These are phyloP conservation scores for Komagataella pseudopastoris DNA, from an alignment of 805 yeast species.

Conservation along the genomic window DNA sequence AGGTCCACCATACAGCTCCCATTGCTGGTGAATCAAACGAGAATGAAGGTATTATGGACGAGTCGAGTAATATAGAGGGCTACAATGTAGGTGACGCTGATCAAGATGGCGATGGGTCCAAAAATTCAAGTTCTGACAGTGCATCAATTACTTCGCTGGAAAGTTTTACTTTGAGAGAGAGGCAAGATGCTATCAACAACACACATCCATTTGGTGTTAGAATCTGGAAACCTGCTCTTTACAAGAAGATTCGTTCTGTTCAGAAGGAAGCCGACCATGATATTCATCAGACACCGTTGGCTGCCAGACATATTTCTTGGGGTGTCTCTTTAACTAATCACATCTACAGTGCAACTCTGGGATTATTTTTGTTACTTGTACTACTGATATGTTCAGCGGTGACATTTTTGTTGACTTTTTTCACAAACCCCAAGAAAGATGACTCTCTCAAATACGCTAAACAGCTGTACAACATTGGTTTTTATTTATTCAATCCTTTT, in stretches of 20 bases:
- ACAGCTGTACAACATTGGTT: slow-evolving; percentile 46
- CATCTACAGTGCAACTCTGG: slow-evolving; percentile 66
- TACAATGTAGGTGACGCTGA: slow-evolving; percentile 7
- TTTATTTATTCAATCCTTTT: slow-evolving; percentile 74
- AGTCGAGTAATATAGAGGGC: slow-evolving; percentile 5
- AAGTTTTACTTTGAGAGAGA: slow-evolving; percentile 76
- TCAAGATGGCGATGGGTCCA: slow-evolving; percentile 5
- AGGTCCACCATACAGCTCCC: not conserved
- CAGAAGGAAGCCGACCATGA: slow-evolving; percentile 86
- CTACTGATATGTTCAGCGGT: slow-evolving; percentile 36
- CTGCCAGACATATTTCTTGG: slow-evolving; percentile 38
- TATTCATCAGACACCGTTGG: slow-evolving; percentile 60
- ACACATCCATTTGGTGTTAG: slow-evolving; percentile 98
- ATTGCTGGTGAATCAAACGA: not conserved
- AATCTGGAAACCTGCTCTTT: slow-evolving; percentile 96
- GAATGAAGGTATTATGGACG: slow-evolving; percentile 3
- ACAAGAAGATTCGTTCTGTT: slow-evolving; percentile 85
- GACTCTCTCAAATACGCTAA: slow-evolving; percentile 49
- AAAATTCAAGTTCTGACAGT: slow-evolving; percentile 19
- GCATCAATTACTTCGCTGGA: slow-evolving; percentile 42
- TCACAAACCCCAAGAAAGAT: slow-evolving; percentile 27
- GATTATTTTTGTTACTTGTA: slow-evolving; percentile 41
- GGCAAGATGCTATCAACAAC: slow-evolving; percentile 91
- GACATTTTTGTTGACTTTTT: slow-evolving; percentile 26
- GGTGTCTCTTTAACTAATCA: slow-evolving; percentile 55